phyloP scores from a whole-genome alignment of 495 filamentous ascomycete genomes.

The Hyaloscypha bicolor region DNA sequence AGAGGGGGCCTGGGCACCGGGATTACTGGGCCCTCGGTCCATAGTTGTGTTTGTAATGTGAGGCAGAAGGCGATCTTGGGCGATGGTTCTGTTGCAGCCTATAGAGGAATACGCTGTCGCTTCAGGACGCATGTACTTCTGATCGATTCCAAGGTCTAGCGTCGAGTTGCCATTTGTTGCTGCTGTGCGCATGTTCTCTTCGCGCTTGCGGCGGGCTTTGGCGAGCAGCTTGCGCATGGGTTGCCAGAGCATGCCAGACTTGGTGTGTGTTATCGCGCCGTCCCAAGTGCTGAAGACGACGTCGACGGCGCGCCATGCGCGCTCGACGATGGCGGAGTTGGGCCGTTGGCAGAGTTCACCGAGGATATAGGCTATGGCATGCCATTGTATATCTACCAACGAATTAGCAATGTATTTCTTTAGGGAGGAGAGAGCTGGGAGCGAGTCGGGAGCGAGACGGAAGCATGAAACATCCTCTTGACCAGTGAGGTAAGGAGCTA shows the following conservation, averaged over 20 bases:
- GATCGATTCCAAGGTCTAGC: constrained; percentile 8
- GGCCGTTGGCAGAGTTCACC: constrained; percentile 77
- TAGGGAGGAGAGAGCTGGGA: too few species aligned
- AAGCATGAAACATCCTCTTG: too few species aligned
- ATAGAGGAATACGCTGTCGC: neutral
- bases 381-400: constrained; percentile 66
- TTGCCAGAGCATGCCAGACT: constrained; percentile 68
- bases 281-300: constrained; percentile 57
- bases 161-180: neutral
- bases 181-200: constrained; percentile 43
- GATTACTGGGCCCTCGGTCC: neutral
- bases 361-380: constrained; percentile 75
- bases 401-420: too few species aligned
- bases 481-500: too few species aligned
- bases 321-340: constrained; percentile 60
- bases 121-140: constrained; percentile 19
- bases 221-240: constrained; percentile 72
- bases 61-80: constrained; percentile 37
- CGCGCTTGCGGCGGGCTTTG: constrained; percentile 59
- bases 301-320: constrained; percentile 79
- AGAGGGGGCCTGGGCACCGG: neutral
- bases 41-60: neutral
- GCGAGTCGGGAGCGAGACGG: too few species aligned
- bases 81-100: constrained; percentile 32
- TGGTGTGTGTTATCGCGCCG: constrained; percentile 52